A percentile compares a stretch with the other conserved stretches of the same genome.
Evolutionary conservation across 2,329 filamentous ascomycete species (phyloP).

Genomic region (Cordyceps farinosa): DNA sequence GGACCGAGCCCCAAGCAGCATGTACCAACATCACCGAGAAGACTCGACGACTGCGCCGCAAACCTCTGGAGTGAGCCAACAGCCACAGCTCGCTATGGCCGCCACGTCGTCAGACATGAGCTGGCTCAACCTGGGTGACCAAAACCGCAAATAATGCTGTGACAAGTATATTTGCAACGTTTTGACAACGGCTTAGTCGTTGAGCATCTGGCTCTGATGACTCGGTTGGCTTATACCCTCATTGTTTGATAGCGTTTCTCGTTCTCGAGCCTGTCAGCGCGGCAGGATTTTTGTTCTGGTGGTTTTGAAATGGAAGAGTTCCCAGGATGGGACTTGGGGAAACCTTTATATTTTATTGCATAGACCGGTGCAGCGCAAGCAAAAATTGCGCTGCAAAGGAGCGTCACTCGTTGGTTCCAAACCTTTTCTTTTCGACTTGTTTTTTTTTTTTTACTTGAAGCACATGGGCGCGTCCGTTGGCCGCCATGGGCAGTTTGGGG

Average conservation of each 20-base stretch:
- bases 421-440: conserved; percentile 1
- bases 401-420: conserved; percentile 21
- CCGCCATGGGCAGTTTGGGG: not conserved
- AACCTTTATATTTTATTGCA: conserved; percentile 14
- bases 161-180: conserved; percentile 6
- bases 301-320: not conserved
- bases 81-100: conserved; percentile 50
- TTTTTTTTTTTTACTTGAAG: not conserved
- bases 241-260: conserved; percentile 17
- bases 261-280: conserved; percentile 14
- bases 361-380: conserved; percentile 19
- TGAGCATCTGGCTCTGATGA: conserved; percentile 19
- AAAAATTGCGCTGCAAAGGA: conserved; percentile 18
- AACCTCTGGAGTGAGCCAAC: conserved; percentile 40
- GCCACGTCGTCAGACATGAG: conserved; percentile 65
- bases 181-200: conserved; percentile 20
- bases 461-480: not conserved
- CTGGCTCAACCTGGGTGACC: conserved; percentile 69
- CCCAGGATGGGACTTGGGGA: not conserved
- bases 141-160: conserved; percentile 26
- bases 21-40: conserved; percentile 44
- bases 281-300: conserved; percentile 5
- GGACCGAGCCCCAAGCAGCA: conserved; percentile 49
- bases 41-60: conserved; percentile 33
- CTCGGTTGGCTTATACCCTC: conserved; percentile 20